Base-by-base conservation (phyloP, 2,329 filamentous ascomycete genomes). In the Alternaria solani region DNA sequence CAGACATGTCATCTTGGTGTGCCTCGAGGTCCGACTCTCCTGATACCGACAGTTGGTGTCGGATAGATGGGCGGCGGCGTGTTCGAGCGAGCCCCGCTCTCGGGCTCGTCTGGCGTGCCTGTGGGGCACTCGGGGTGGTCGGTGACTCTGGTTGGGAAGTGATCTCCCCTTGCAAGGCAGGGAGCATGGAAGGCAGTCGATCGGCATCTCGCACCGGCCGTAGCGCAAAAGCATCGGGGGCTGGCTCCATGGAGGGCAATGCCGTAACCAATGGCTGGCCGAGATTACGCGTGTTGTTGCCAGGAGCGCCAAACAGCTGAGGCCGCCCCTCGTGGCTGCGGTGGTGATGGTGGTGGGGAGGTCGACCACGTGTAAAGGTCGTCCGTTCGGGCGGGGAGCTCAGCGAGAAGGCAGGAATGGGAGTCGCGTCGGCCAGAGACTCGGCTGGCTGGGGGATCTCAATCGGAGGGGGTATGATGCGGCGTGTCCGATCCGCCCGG, bases 31-130 rank as follows among this genome's bases (percentile, higher is more conserved):
- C 94, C 7, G 89, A 88, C 67, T 97, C 94, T 6, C 89, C 91
- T n/a, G 91, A 95, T 51, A 86, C 86, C 18, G 94, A 97, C 64
- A 91, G 88, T 73, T 97, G 93, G 72, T 97, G 94, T 59, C 93
- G 88, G 68, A 97, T 95, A 0, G 93, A 93, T 34, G 93, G 93
- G 36, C 94, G 87, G 70, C 92, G 86, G 52, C 90, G 85, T 18
- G 87, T 82, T 44, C 81, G 80, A 5, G 83, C 81, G 3, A 85
- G 83, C 2, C 84, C 84, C 43, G 76, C 71, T 58, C 77, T 72
- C 26, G 79, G 78, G 59, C 78, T 81, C 30, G 71, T 74, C 58
- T 75, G 76, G 43, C 68, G 72, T 36, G 61, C 70, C 36, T 63
- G 67, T 55, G 69, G 73, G 57, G 72, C 76, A 57, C 71, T 76